Evolutionary conservation across 495 filamentous ascomycete genomes (phyloP).

Genomic region (Podospora australis): DNA sequence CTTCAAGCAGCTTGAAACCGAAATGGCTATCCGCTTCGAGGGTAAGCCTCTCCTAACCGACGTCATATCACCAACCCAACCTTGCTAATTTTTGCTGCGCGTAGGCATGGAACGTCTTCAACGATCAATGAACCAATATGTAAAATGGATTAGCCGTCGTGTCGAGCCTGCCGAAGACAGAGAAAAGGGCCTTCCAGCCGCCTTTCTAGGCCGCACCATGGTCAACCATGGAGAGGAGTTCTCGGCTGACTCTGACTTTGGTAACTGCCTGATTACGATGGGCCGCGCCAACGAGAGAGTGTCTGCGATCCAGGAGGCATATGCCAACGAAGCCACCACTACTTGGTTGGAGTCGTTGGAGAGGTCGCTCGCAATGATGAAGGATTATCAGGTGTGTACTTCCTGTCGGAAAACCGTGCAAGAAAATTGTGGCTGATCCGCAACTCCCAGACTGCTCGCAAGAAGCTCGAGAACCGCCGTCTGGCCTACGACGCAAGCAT

Average conservation of each 20-base stretch:
- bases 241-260: constrained; percentile 85
- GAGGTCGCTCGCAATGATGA: constrained; percentile 87
- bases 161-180: constrained; percentile 78
- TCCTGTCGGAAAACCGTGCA: too few relatives aligned
- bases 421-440: constrained; percentile 10
- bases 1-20: constrained; percentile 86
- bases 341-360: constrained; percentile 92
- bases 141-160: constrained; percentile 86
- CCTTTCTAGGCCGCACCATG: constrained; percentile 81
- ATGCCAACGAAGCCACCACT: constrained; percentile 71
- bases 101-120: constrained; percentile 89
- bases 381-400: constrained; percentile 74
- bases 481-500: constrained; percentile 88
- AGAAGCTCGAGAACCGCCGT: constrained; percentile 89
- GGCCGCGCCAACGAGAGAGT: constrained; percentile 84
- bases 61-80: background rate
- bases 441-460: constrained; percentile 61
- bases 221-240: constrained; percentile 90
- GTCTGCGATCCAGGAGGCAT: constrained; percentile 79
- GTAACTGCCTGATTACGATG: constrained; percentile 76
- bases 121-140: constrained; percentile 77
- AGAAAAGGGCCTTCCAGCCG: constrained; percentile 71
- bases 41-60: constrained; percentile 51
- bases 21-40: constrained; percentile 88
- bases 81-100: constrained; percentile 2